Conservation (phyloP, 345 rosid genomes). For the Linum usitatissimum region DNA sequence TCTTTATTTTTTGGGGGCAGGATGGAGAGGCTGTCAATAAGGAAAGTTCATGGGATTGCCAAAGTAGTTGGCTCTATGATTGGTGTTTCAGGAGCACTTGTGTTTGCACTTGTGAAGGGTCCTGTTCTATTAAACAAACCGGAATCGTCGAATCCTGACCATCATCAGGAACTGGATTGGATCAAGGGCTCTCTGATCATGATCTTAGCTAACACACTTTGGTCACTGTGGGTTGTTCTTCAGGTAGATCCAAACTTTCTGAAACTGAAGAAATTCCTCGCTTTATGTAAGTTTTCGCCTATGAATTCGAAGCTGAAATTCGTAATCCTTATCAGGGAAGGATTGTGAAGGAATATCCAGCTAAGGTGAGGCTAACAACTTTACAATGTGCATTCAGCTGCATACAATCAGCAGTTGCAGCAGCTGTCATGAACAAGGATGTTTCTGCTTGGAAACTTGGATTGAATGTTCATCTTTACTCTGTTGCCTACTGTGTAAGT, state of each 20-base stretch:
- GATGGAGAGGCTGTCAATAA: constrained; percentile 30
- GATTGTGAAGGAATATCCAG: constrained; percentile 54
- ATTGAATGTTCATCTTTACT: constrained; percentile 61
- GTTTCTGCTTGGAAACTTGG: constrained; percentile 64
- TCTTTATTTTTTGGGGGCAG: constrained; percentile 13
- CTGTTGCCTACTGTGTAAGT: constrained; percentile 72
- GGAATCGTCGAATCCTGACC: background rate
- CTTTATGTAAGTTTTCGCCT: background rate
- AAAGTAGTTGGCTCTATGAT: constrained; percentile 57
- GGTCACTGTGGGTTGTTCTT: constrained; percentile 75
- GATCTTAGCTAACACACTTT: constrained; percentile 58
- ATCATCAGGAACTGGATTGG: constrained; percentile 20
- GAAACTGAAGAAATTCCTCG: background rate
- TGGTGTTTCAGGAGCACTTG: constrained; percentile 61
- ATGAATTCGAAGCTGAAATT: background rate
- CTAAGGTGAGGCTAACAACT: constrained; percentile 53
- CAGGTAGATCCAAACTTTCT: constrained; percentile 36
- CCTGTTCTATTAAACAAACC: constrained; percentile 30
- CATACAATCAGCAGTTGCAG: constrained; percentile 61
- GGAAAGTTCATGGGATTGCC: constrained; percentile 39
- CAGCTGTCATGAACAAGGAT: constrained; percentile 43
- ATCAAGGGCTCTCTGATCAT: constrained; percentile 63
- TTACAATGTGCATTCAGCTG: constrained; percentile 74
- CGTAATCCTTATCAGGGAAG: constrained; percentile 21
- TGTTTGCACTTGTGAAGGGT: constrained; percentile 70